Evolutionary conservation across 2,329 filamentous ascomycete genomes (phyloP), one percentile per base, ranked within the genome.

Genomic region (Alternaria novae-zelandiae): DNA sequence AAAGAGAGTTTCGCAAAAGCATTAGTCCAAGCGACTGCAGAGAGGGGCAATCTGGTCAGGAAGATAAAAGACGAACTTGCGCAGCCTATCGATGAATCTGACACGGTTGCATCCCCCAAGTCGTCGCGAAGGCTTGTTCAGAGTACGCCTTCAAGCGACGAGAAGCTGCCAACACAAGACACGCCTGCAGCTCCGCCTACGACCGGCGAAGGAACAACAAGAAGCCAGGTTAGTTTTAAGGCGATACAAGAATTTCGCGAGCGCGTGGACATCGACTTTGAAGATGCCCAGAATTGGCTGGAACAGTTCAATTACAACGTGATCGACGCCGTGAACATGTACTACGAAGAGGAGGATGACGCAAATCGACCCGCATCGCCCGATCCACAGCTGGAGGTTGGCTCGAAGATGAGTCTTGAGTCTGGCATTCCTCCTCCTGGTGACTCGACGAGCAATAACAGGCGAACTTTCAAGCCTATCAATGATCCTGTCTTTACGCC

Each of bases 41-140:
- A 58, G 21, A 58, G 59, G 32, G 46, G 28, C 9, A 21, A 23
- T 5, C n/a, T 61, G 5, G 54, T 59, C 21, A 20, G 26, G 20
- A 23, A 59, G 23, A 53, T 59, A 32, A 11, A n/a, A 26, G 32
- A 63, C n/a, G 55, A 63, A 26, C 56, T 63, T 30, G 30, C 49
- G 32, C 25, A 32, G 17, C 32, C 60, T 8, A 28, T 30, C 20
- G n/a, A 21, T 11, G 6, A 15, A 25, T 25, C n/a, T 12, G 46
- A 53, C 8, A 51, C 17, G 13, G 28, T 26, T 30, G 10, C 25
- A 21, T 36, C 49, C 21, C 26, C 49, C 10, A 23, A 17, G 2
- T 32, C 26, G 28, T 51, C 28, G 9, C 28, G 8, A 15, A 23
- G 30, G 49, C 30, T 17, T 12, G 25, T 20, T 8, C 46, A 28